phyloP scores from a whole-genome alignment of 2,329 filamentous ascomycete species.

The Cyphellophora attinorum region DNA sequence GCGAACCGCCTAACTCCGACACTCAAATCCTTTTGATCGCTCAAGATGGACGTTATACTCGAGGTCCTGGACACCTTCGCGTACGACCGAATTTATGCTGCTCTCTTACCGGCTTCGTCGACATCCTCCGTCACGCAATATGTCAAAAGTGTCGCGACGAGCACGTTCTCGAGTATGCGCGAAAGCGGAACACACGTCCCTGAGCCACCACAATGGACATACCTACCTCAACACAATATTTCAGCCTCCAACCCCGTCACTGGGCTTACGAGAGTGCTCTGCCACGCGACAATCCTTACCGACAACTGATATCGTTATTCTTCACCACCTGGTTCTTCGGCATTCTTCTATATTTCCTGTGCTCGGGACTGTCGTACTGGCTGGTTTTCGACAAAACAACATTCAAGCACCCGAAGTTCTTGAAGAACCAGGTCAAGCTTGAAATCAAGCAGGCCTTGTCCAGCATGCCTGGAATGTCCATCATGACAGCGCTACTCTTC shows the following conservation, averaged over 20 bases:
- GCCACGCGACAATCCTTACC: conserved; percentile 65
- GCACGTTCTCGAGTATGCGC: conserved; percentile 44
- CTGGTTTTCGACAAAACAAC: conserved; percentile 89
- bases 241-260: conserved; percentile 60
- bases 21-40: background rate
- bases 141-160: conserved; percentile 41
- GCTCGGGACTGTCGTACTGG: conserved; percentile 71
- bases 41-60: conserved; percentile 81
- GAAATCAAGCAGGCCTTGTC: conserved; percentile 74
- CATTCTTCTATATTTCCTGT: conserved; percentile 68
- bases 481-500: conserved; percentile 75
- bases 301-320: conserved; percentile 68
- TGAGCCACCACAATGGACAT: conserved; percentile 47
- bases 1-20: too few relatives aligned
- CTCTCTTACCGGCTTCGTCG: conserved; percentile 51
- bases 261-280: conserved; percentile 72
- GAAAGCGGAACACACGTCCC: conserved; percentile 30
- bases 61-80: conserved; percentile 74
- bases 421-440: conserved; percentile 81
- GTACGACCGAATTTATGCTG: conserved; percentile 71
- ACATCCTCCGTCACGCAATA: conserved; percentile 43
- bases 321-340: conserved; percentile 92
- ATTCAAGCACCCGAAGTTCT: conserved; percentile 82
- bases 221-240: conserved; percentile 60
- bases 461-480: conserved; percentile 71